Evolutionary conservation across 75 land plant genomes (phyloP), one percentile per base, ranked within the genome.

Genomic region (Picea glauca): DNA sequence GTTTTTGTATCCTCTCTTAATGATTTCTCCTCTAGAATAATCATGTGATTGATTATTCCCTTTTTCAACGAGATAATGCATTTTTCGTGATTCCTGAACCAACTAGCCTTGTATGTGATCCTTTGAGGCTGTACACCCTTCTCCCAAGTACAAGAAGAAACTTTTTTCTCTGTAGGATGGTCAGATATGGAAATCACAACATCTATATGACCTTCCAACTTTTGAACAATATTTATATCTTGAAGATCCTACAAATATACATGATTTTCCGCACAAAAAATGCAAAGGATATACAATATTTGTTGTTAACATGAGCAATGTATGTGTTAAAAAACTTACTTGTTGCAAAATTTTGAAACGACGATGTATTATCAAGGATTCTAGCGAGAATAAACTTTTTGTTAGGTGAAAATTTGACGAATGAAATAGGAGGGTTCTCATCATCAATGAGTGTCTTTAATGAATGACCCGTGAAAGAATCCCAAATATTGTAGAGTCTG

Each of bases 401-500:
- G 60, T 92, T 93, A 72, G 95, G 95, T 1, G 95, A 88, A 61
- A 93, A 93, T 79, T 91, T 91, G 33, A 90, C 93, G 68, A 91
- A 94, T 2, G 99, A 94, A 11, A 96, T 93, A 0, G 97, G 94
- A 4, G 97, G 94, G 64, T 75, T 87, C 68, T 90, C 89, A n/a
- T 93, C 95, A 68, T 94, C 95, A 38, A 94, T 94, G 3, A 97
- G 87, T 0, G 90, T 88, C 87, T 90, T 94, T 65, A 92, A 61
- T 73, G 88, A 86, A 15, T 88, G 80, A 8, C 95, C 95, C 5
- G 86, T 91, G 20, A 81, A 74, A n/a, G 89, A 75, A 54, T 88
- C 95, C 95, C 95, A 93, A 43, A 90, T 85, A 79, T 88, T 80
- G 66, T 89, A 87, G 6, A 88, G 58, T 1, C 95, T 93, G 43